Evolutionary conservation across 192 early-diverging fungal species (phyloP), one percentile per base, ranked within the genome.

Genomic region (Backusella tuberculispora): DNA sequence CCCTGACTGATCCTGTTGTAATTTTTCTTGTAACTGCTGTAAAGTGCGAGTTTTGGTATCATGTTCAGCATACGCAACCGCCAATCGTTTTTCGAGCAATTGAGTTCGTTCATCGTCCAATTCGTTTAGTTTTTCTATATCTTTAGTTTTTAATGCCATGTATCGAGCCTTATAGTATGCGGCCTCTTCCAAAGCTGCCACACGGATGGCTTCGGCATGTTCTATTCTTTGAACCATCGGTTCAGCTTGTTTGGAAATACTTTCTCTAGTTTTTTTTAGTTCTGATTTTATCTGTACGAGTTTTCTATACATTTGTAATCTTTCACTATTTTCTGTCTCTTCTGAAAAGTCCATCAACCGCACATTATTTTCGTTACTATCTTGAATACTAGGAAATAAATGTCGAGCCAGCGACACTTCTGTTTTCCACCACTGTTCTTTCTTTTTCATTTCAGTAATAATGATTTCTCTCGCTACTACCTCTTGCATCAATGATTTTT

Each of bases 121-220:
- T 2, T 42, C 38, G 5, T 80, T 76, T 15, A 88, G 63, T 0
- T 80, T 77, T 10, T 76, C 66, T 4, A 63, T 50, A 47, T 85
- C 79, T 0, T 75, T 73, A 19, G 76, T 66, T 46, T 84, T 75
- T 41, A 88, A 76, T 1, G 88, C 88, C 4, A 76, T 72, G 46
- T 85, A 77, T 63, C 86, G 85, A 12, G 86, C 79, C 66, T 86
- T 87, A 71, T 84, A 81, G 44, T 87, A 87, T 2, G 81, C 83
- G 65, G 88, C 85, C 71, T 89, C 88, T 63, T 89, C 82, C 15
- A 89, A 66, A 4, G 88, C 88, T 17, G 85, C 85, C 1, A 81
- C 82, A 0, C 85, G 76, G 24, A 85, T 78, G 14, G 81, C 75
- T 26, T 89, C 86, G 29, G 86, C 82, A 15, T 85, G 82, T 5